A percentile compares a stretch with the other conserved stretches of the same genome.
Evolutionary conservation across 176 grass and related monocot species (phyloP).

Genomic region (Aegilops sharonensis): DNA sequence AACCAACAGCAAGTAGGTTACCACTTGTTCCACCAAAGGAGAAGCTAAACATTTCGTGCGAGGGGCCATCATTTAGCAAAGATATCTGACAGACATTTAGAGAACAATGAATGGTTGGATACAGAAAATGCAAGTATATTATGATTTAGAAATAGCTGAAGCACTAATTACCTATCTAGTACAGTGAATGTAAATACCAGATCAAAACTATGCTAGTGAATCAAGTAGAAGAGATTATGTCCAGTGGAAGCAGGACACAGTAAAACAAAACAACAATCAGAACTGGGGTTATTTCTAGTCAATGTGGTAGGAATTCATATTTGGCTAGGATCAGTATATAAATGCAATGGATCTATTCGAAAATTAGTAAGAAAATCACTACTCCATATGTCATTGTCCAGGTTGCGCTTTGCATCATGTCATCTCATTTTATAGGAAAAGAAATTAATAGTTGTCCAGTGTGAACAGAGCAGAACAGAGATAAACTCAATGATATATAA

Average conservation of each 20-base stretch:
- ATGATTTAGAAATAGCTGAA: not conserved
- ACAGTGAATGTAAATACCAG: not conserved
- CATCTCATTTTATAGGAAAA: not conserved
- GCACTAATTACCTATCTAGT: not conserved
- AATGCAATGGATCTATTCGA: not conserved
- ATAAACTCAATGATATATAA: no score
- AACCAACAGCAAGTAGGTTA: constrained; percentile 73
- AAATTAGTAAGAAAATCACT: not conserved
- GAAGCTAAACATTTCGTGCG: constrained; percentile 88
- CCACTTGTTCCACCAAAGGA: constrained; percentile 74
- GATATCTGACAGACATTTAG: constrained; percentile 51
- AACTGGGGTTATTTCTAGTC: not conserved
- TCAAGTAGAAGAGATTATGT: not conserved
- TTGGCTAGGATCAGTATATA: not conserved
- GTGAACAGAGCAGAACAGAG: not conserved
- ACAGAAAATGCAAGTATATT: not conserved
- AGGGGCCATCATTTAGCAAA: constrained; percentile 50
- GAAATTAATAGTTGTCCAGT: not conserved
- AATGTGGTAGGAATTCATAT: not conserved
- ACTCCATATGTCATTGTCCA: not conserved
- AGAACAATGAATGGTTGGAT: not conserved
- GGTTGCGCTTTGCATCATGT: not conserved
- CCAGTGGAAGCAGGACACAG: not conserved
- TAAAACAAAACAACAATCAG: not conserved
- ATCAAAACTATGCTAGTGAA: not conserved